Percentiles rank a stretch among this genome's conserved stretches.
These are phyloP conservation scores for Hibiscus tridactylites DNA, from an alignment of 345 rosid species.

Conservation along the genomic window DNA sequence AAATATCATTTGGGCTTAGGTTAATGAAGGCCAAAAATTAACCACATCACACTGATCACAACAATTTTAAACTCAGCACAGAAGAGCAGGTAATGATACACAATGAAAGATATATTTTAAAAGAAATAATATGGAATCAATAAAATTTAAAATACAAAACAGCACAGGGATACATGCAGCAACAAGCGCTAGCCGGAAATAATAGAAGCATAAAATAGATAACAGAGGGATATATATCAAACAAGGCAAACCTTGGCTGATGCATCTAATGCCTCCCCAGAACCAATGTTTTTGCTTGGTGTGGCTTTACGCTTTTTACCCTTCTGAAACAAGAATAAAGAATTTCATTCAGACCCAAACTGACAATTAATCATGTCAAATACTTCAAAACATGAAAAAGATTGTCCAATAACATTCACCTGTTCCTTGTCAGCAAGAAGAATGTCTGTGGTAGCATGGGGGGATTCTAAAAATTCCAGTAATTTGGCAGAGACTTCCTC, in stretches of 20 bases:
- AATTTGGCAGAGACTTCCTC: slow-evolving; percentile 79
- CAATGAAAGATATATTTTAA: not conserved
- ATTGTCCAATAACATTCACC: slow-evolving; percentile 26
- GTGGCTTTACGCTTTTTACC: slow-evolving; percentile 57
- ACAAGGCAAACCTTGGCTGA: slow-evolving; percentile 55
- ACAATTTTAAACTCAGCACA: not conserved
- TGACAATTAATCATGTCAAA: not conserved
- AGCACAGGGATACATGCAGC: not conserved
- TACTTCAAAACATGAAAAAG: not conserved
- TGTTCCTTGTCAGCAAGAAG: slow-evolving; percentile 77
- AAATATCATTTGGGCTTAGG: too few species aligned
- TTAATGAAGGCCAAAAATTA: not conserved
- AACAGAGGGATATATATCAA: not conserved
- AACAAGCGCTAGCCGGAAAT: not conserved
- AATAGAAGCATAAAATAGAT: not conserved
- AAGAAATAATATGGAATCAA: not conserved
- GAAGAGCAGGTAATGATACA: not conserved
- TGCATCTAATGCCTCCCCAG: slow-evolving; percentile 44
- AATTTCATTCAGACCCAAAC: slow-evolving; percentile 11
- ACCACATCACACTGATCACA: not conserved
- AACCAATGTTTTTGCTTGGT: slow-evolving; percentile 32
- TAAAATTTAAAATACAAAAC: not conserved
- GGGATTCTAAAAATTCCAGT: slow-evolving; percentile 85
- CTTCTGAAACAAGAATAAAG: slow-evolving; percentile 33
- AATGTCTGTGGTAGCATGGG: slow-evolving; percentile 66